Percentiles rank a stretch among this genome's conserved stretches.
Conservation (phyloP, 2,329 filamentous ascomycete genomes). For the Tolypocladium cylindrosporum region DNA sequence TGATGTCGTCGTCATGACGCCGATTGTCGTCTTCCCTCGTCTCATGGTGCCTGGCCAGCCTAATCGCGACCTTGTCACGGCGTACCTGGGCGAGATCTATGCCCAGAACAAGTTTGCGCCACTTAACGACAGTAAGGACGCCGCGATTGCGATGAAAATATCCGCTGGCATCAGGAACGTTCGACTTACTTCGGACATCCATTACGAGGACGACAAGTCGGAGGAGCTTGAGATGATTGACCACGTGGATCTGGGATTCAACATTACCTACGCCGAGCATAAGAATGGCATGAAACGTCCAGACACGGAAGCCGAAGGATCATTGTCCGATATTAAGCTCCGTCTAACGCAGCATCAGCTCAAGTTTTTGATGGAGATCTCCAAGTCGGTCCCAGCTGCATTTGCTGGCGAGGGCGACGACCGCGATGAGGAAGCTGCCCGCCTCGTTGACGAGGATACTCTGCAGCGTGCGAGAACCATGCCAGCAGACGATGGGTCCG, state of each 20-base stretch:
- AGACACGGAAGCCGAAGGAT: conserved; percentile 83
- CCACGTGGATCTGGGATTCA: conserved; percentile 89
- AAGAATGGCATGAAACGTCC: conserved; percentile 66
- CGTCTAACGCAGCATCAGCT: conserved; percentile 84
- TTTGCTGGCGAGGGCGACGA: conserved; percentile 62
- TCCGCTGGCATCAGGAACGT: conserved; percentile 88
- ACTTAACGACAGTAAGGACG: conserved; percentile 64
- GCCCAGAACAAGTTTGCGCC: conserved; percentile 87
- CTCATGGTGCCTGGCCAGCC: conserved; percentile 59
- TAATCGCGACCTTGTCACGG: conserved; percentile 75
- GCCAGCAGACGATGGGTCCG: conserved; percentile 18
- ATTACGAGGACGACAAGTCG: conserved; percentile 59
- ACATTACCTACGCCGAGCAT: conserved; percentile 86
- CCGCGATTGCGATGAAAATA: conserved; percentile 77
- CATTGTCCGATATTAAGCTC: conserved; percentile 88
- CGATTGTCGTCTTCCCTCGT: conserved; percentile 89
- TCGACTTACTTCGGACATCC: conserved; percentile 77
- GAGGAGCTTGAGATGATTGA: conserved; percentile 96
- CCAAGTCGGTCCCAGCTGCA: conserved; percentile 75
- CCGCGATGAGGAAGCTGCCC: conserved; percentile 61
- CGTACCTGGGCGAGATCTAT: conserved; percentile 94
- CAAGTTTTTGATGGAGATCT: conserved; percentile 80
- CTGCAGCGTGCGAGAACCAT: conserved; percentile 37
- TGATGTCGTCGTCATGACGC: conserved; percentile 85
- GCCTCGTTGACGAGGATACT: conserved; percentile 56